Conservation (phyloP, 2,329 filamentous ascomycete genomes). For the Penicillium sp. region DNA sequence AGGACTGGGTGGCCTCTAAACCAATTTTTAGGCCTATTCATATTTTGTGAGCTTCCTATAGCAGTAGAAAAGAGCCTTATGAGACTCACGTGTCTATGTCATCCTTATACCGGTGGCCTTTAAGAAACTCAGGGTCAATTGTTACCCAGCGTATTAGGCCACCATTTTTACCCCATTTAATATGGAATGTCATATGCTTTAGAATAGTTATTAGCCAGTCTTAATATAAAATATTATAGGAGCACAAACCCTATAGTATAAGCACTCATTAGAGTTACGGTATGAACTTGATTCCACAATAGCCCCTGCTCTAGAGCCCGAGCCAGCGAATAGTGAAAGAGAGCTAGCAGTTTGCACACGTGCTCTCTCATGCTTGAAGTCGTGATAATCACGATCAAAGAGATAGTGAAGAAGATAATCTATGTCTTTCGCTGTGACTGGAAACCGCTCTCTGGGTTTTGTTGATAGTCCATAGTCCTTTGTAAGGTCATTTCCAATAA, state of each 20-base stretch:
- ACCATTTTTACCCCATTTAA: constrained; percentile 11
- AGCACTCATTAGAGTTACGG: constrained; percentile 13
- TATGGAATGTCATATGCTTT: constrained; percentile 17
- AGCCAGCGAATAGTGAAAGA: constrained; percentile 1
- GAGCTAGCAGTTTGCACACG: neutral
- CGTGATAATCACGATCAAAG: constrained; percentile 9
- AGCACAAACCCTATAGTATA: constrained; percentile 19
- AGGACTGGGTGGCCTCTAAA: constrained; percentile 17
- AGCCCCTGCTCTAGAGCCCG: constrained; percentile 1
- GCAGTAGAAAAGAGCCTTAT: too few relatives aligned
- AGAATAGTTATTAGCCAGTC: constrained; percentile 1
- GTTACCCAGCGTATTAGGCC: constrained; percentile 17
- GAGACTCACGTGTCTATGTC: neutral
- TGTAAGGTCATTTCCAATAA: too few relatives aligned
- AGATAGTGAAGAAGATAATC: constrained; percentile 11
- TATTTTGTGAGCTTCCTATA: neutral
- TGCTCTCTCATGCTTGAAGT: constrained; percentile 6
- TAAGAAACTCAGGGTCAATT: constrained; percentile 19
- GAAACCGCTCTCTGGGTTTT: constrained; percentile 4
- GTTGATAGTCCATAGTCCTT: too few relatives aligned
- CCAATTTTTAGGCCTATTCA: constrained; percentile 18
- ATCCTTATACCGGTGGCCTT: constrained; percentile 10
- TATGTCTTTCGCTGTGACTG: constrained; percentile 18
- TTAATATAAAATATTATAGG: neutral
- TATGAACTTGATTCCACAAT: constrained; percentile 20